Base-by-base conservation (phyloP, 2,329 filamentous ascomycete species). In the Trichoderma simmonsii region DNA sequence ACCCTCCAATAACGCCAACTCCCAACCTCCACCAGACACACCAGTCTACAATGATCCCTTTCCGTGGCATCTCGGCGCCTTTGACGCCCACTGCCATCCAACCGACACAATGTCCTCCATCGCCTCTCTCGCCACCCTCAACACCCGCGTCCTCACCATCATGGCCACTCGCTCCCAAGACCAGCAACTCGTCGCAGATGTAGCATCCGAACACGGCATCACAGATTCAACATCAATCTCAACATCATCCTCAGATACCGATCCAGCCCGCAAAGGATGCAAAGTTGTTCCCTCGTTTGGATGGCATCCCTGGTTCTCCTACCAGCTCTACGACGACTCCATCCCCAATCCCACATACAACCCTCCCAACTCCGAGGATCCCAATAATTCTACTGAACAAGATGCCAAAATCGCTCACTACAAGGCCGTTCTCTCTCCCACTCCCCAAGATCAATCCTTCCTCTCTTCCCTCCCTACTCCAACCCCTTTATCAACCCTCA, bases 231-330 rank as follows among this genome's bases (percentile, higher is more conserved):
- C 39, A 9, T 67, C 73, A 26, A n/a, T 9, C 43, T 12, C 21
- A 9, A 11, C 5, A 15, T 32, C 36, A 32, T 1, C 7, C 14
- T 26, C 48, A 1, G n/a, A n/a, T 36, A 24, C 3, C 14, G 34
- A 6, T 15, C 1, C 39, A 7, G 18, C 21, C 5, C 18, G n/a
- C 15, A 24, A 56, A 68, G 43, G 39, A 3, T 75, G 73, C 72
- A 73, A 70, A 26, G 76, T 85, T 66, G 77, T 95, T 4, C 92
- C 93, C 0, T 89, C 90, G n/a, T 95, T 95, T 81, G 93, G 93
- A 24, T 95, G 93, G 92, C 93, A 96, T 79, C 93, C 93, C 1
- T 96, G 93, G 93, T 95, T 95, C 80, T 92, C 92, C 1, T 86
- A 95, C 79, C 90, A 93, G 75, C 86, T 96, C 76, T 93, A 90